phyloP scores from a whole-genome alignment of 1,284 basidiomycete species.

The Moesziomyces globuligerus region DNA sequence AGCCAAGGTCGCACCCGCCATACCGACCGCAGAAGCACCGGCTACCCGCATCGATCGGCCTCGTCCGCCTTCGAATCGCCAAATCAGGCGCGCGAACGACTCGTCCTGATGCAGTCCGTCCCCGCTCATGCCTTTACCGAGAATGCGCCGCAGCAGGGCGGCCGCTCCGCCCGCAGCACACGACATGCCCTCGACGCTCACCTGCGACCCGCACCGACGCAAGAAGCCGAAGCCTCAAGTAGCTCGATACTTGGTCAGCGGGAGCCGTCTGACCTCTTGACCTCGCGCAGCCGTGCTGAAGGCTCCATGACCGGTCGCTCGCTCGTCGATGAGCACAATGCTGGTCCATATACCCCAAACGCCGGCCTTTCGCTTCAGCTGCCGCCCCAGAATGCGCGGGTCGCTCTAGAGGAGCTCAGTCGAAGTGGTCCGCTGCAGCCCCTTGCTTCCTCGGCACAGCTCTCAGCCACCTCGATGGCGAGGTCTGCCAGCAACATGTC shows the following conservation, averaged over 20 bases:
- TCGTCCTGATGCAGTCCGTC: constrained; percentile 13
- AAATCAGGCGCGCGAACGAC: constrained; percentile 21
- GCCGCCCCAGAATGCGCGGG: not conserved
- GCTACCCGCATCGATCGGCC: not conserved
- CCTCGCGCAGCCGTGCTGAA: not conserved
- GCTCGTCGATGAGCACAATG: not conserved
- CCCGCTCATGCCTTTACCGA: not conserved
- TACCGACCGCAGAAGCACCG: constrained; percentile 6
- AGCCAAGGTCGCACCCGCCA: constrained; percentile 2
- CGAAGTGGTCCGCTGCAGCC: constrained; percentile 2
- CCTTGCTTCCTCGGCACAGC: constrained; percentile 6
- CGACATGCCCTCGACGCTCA: constrained; percentile 5
- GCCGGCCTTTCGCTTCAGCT: not conserved
- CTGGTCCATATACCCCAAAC: not conserved
- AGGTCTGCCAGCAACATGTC: constrained; percentile 40
- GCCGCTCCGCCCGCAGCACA: constrained; percentile 14
- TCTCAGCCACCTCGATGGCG: constrained; percentile 7
- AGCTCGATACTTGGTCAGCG: not conserved
- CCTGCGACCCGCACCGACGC: not conserved
- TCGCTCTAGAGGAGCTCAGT: not conserved
- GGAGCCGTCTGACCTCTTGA: not conserved
- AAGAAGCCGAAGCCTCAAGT: not conserved
- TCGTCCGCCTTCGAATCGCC: constrained; percentile 14
- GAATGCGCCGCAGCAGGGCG: not conserved
- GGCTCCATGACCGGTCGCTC: too few relatives aligned